phyloP scores from a whole-genome alignment of 2,329 filamentous ascomycete species.

The Dendryphion nanum region DNA sequence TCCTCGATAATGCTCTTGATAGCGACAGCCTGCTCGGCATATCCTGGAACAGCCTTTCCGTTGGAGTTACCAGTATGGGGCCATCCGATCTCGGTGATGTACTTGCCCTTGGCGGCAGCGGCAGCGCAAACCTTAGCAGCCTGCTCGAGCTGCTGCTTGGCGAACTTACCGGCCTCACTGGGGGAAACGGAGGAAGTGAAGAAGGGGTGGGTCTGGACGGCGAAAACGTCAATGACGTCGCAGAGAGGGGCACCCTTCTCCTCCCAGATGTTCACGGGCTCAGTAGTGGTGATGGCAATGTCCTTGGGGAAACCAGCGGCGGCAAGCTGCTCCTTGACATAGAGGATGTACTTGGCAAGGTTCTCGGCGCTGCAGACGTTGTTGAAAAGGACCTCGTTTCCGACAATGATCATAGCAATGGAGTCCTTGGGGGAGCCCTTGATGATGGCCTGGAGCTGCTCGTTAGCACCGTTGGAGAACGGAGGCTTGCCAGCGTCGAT shows the following conservation, averaged over 20 bases:
- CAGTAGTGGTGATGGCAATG: constrained; percentile 70
- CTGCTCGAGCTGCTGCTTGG: constrained; percentile 68
- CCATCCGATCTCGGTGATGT: constrained; percentile 92
- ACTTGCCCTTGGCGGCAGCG: constrained; percentile 58
- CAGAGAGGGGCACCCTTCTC: constrained; percentile 63
- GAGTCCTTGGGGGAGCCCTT: constrained; percentile 67
- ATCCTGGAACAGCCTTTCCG: constrained; percentile 68
- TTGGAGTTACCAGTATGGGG: constrained; percentile 68
- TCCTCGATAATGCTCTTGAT: constrained; percentile 67
- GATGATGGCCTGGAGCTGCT: constrained; percentile 73
- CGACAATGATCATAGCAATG: constrained; percentile 78
- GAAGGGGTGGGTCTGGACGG: constrained; percentile 89
- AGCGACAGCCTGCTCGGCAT: constrained; percentile 66
- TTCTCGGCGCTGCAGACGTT: constrained; percentile 61
- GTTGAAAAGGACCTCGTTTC: constrained; percentile 88
- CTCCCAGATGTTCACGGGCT: constrained; percentile 78
- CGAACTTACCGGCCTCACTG: constrained; percentile 70
- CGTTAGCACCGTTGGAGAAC: constrained; percentile 56
- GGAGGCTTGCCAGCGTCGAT: constrained; percentile 58
- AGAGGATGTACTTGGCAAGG: constrained; percentile 69
- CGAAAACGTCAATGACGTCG: constrained; percentile 71
- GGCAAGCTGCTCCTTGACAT: constrained; percentile 63
- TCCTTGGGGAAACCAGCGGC: constrained; percentile 68
- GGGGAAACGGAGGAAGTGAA: constrained; percentile 74
- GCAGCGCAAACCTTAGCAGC: constrained; percentile 69